phyloP scores from a whole-genome alignment of 2,329 filamentous ascomycete genomes.

The Dothidotthia symphoricarpi region DNA sequence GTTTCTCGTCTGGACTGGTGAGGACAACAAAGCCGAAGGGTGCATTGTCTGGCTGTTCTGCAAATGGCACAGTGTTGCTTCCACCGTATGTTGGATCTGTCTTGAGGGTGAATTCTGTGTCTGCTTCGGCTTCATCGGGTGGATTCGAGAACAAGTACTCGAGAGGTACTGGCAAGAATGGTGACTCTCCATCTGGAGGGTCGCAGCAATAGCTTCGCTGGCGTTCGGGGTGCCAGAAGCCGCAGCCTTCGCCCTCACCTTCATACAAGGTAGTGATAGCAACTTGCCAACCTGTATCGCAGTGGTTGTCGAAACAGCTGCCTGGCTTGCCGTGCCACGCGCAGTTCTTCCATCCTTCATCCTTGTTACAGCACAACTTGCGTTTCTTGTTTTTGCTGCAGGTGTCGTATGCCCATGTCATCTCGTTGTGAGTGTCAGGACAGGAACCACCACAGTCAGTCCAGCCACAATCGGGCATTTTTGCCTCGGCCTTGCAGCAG shows the following conservation, averaged over 20 bases:
- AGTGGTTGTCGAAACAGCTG: slow-evolving; percentile 2
- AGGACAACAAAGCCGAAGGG: slow-evolving; percentile 1
- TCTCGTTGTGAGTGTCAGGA: too few species aligned
- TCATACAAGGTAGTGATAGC: slow-evolving; percentile 1
- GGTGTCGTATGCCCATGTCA: too few species aligned
- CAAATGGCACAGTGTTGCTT: too few species aligned
- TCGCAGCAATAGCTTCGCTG: slow-evolving; percentile 1
- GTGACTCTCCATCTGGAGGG: neutral
- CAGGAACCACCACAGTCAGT: neutral
- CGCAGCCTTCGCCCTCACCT: neutral
- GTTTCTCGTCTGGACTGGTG: neutral
- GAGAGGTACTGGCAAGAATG: slow-evolving; percentile 1
- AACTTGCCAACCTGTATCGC: neutral
- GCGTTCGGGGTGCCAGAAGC: neutral
- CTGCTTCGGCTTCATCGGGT: neutral
- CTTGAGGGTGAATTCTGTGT: slow-evolving; percentile 2
- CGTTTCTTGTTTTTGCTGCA: too few species aligned
- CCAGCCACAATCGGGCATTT: too few species aligned
- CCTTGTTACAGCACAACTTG: too few species aligned
- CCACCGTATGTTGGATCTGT: slow-evolving; percentile 1
- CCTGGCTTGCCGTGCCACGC: slow-evolving; percentile 2
- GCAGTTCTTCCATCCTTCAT: slow-evolving; percentile 2
- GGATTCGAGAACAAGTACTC: slow-evolving; percentile 1
- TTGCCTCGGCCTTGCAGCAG: slow-evolving; percentile 1
- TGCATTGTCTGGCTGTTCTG: neutral